Base-by-base conservation (phyloP, 1,139 yeast species). In the Wickerhamomyces sp. region DNA sequence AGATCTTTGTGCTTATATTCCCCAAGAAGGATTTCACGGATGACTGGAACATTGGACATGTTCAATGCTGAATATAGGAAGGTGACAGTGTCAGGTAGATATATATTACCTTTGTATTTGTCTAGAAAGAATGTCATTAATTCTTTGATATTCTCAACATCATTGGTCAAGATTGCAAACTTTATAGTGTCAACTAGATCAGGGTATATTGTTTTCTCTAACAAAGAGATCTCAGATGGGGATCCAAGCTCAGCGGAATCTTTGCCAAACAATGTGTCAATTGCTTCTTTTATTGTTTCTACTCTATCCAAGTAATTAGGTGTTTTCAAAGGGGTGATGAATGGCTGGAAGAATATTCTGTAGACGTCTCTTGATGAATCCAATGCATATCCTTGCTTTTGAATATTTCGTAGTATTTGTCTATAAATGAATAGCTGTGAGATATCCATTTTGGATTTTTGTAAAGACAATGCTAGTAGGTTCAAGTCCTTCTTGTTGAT, bases 71-170 rank as follows among this genome's bases (percentile, higher is more conserved):
- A 27, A 20, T 31, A 26, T 2, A 46, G 20, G 33, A 47, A 38
- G 1, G 51, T 42, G 17, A 49, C 47, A 20, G 35, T 36, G 21
- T 50, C 53, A 22, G 47, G 52, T 2, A 38, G 2, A 2, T 45
- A 45, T 38, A 45, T 34, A 33, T 7, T 18, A 27, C 3, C 26
- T 7, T 21, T 41, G n/a, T n/a, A n/a, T n/a, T n/a, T n/a, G n/a
- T n/a, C n/a, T n/a, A n/a, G n/a, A n/a, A 47, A 14, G 36, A 25
- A 4, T 8, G 29, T 31, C 5, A 45, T 16, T 4, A 48, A 22
- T 7, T 41, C 37, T 18, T 33, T 7, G 3, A 46, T 31, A n/a
- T 21, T 29, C 26, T 43, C 43, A 8, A 28, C 32, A 32, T 46
- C 47, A 1, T 31, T 33, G 26, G 33, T n/a, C 10, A 35, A 12